These are phyloP conservation scores for Moricandia moricandioides DNA, from an alignment of 345 rosid genomes.

Conservation along the genomic window DNA sequence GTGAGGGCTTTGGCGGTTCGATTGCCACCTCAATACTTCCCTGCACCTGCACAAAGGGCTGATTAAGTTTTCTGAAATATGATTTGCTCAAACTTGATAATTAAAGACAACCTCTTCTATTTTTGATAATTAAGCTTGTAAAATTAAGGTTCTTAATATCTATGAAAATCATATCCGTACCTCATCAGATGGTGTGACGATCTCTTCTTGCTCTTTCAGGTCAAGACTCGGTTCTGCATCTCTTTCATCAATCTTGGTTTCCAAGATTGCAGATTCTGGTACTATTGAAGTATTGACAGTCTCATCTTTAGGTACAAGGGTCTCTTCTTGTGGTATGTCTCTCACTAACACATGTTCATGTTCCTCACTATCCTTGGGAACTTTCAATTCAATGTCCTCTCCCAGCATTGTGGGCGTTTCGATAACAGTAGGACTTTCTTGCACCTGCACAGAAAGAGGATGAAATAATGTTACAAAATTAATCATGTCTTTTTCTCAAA, in stretches of 20 bases:
- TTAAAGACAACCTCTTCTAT: no score
- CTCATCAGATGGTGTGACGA: slow-evolving; percentile 39
- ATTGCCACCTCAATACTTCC: neutral
- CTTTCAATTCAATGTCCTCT: neutral
- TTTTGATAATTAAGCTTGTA: neutral
- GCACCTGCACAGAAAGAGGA: neutral
- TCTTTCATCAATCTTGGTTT: neutral
- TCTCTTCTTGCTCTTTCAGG: slow-evolving; percentile 25
- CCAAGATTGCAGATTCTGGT: neutral
- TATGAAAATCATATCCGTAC: slow-evolving; percentile 34
- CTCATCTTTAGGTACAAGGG: slow-evolving; percentile 1
- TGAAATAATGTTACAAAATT: neutral
- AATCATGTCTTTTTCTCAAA: neutral
- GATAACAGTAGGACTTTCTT: neutral
- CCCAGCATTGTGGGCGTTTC: neutral
- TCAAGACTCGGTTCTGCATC: slow-evolving; percentile 1
- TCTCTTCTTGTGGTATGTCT: slow-evolving; percentile 20
- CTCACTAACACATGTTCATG: slow-evolving; percentile 19
- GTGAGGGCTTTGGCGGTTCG: neutral
- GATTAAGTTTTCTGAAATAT: neutral
- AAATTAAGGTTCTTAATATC: neutral
- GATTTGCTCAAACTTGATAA: neutral
- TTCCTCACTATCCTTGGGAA: neutral
- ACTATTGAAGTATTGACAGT: slow-evolving; percentile 1
- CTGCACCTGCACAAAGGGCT: neutral